A percentile compares a stretch with the other conserved stretches of the same genome.
Evolutionary conservation across 306 rosid genomes (phyloP).

Genomic region (Cucurbita pepo): DNA sequence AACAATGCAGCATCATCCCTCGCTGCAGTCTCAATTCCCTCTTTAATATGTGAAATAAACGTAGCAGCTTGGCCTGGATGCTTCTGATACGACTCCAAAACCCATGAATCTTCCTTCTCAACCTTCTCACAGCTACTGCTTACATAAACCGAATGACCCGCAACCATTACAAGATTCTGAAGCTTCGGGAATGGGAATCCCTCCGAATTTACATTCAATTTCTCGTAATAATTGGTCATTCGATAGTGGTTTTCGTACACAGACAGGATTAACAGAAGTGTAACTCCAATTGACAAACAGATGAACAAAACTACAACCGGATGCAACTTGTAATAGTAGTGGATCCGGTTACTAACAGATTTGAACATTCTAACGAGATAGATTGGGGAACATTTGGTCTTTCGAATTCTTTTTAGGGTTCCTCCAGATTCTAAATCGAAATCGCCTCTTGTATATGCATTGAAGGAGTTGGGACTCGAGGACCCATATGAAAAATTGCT

Average conservation of each 20-base stretch:
- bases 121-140: constrained; percentile 65
- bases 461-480: constrained; percentile 42
- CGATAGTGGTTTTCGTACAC: constrained; percentile 25
- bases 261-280: constrained; percentile 37
- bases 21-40: constrained; percentile 44
- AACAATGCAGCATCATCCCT: constrained; percentile 51
- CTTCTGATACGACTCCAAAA: constrained; percentile 83
- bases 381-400: constrained; percentile 22
- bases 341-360: constrained; percentile 37
- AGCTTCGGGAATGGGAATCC: constrained; percentile 25
- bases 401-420: constrained; percentile 29
- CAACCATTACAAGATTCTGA: constrained; percentile 50
- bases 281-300: constrained; percentile 31
- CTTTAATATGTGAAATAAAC: constrained; percentile 51
- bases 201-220: constrained; percentile 11
- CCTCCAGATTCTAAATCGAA: constrained; percentile 69
- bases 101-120: constrained; percentile 87
- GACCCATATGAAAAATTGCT: constrained; percentile 40
- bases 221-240: constrained; percentile 10
- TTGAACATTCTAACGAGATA: constrained; percentile 48
- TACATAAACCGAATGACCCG: constrained; percentile 52
- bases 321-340: constrained; percentile 41
- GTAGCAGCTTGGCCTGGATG: constrained; percentile 85
- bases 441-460: constrained; percentile 39
- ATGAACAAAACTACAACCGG: constrained; percentile 33